A percentile compares a stretch with the other conserved stretches of the same genome.
Evolutionary conservation across 192 early-diverging fungal genomes (phyloP).

Genomic region (Linderina pennispora): DNA sequence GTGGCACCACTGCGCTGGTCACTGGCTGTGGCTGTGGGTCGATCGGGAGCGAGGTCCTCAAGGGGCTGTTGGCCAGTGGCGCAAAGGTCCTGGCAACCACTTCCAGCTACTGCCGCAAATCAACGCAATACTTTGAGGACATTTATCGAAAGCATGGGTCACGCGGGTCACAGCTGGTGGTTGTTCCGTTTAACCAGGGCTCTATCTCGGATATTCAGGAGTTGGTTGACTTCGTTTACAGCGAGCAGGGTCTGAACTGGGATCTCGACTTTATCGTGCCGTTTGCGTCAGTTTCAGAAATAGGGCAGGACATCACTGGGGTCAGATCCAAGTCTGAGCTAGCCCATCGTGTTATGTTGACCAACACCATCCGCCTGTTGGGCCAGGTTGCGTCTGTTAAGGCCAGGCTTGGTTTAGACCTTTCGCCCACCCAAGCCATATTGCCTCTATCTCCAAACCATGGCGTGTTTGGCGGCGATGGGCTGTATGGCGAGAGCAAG

Average conservation of each 20-base stretch:
- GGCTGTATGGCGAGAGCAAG: constrained; percentile 93
- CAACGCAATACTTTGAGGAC: constrained; percentile 79
- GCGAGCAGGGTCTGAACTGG: constrained; percentile 63
- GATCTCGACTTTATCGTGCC: constrained; percentile 91
- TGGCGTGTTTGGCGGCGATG: constrained; percentile 85
- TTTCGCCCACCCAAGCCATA: constrained; percentile 77
- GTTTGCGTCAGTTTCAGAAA: constrained; percentile 85
- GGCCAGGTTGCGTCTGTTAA: constrained; percentile 78
- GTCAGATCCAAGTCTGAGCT: constrained; percentile 84
- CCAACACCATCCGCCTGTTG: constrained; percentile 79
- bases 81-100: constrained; percentile 89
- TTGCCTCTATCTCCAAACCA: constrained; percentile 96
- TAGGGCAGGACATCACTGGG: constrained; percentile 74
- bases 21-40: constrained; percentile 89
- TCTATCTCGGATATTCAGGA: constrained; percentile 74
- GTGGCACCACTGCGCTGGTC: constrained; percentile 73
- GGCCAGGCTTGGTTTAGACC: constrained; percentile 68
- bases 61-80: constrained; percentile 83
- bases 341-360: constrained; percentile 88
- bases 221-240: constrained; percentile 77
- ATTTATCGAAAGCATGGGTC: constrained; percentile 84
- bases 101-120: constrained; percentile 73
- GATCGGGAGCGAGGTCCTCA: constrained; percentile 85
- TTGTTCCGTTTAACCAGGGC: constrained; percentile 95
- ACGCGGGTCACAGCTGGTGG: constrained; percentile 73